These are phyloP conservation scores for Auxenochlorella pyrenoidosa DNA, from an alignment of 139 green algal genomes.

Conservation along the genomic window DNA sequence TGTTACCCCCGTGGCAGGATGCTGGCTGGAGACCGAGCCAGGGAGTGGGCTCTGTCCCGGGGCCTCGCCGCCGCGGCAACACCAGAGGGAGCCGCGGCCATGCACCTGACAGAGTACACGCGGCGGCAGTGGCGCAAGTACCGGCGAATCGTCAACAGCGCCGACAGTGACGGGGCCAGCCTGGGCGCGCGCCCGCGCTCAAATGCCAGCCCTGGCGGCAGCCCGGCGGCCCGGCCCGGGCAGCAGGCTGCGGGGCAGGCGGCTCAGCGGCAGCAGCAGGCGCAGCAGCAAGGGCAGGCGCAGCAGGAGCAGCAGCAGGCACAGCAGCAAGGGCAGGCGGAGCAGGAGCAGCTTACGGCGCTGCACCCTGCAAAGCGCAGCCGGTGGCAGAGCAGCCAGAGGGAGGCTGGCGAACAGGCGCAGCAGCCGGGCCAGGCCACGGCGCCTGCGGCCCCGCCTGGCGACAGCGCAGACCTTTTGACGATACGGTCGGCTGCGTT, in stretches of 20 bases:
- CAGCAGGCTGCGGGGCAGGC: not conserved
- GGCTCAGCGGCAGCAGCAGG: not conserved
- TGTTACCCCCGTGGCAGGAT: slow-evolving; percentile 56
- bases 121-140: slow-evolving; percentile 62
- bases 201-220: too few relatives aligned
- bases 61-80: slow-evolving; percentile 50
- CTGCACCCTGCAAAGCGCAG: not conserved
- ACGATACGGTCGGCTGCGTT: slow-evolving; percentile 81
- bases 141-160: slow-evolving; percentile 55
- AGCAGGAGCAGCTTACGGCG: not conserved
- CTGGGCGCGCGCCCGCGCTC: too few relatives aligned
- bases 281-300: slow-evolving; percentile 18
- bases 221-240: too few relatives aligned
- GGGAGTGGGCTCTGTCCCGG: slow-evolving; percentile 61
- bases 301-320: slow-evolving; percentile 1
- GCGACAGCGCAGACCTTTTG: slow-evolving; percentile 6
- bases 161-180: not conserved
- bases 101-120: slow-evolving; percentile 60
- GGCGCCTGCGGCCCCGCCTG: not conserved
- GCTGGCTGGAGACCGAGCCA: slow-evolving; percentile 70
- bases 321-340: slow-evolving; percentile 18
- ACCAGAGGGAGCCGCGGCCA: slow-evolving; percentile 12
- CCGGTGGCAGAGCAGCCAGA: not conserved
- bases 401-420: slow-evolving; percentile 17
- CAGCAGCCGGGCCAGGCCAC: not conserved